Evolutionary conservation across 2,329 filamentous ascomycete genomes (phyloP), one percentile per base, ranked within the genome.

Genomic region (Paecilomyces niveus): DNA sequence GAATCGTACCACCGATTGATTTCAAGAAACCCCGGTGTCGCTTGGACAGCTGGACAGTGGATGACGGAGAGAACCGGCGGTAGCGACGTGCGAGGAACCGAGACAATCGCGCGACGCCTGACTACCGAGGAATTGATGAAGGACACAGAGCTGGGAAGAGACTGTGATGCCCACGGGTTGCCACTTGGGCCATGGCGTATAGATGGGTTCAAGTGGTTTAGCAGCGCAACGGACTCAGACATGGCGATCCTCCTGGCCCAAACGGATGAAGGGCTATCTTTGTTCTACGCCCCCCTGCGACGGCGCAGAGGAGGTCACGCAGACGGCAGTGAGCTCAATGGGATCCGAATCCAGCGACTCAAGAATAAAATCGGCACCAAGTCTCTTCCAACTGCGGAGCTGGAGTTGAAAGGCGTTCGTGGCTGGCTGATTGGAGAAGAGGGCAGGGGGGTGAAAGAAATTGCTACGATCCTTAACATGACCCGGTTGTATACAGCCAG

Each of bases 31-130:
- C 73, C 77, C 0, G 57, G 65, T 0, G 63, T 72, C 18, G 82
- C 83, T 0, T 90, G 87, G 88, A 90, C 87, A 0, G 88, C 83
- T 49, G 87, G 87, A 0, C 88, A 90, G 68, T 90, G 88, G 88
- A 90, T 90, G 88, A 90, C 88, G 0, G 87, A 90, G 64, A 79
- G 87, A 2, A 79, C 80, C 0, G 87, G 87, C 1, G 88, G 87
- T 0, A 88, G 85, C 62, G 88, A 90, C 65, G 85, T 90, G 1
- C 84, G 84, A 3, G 79, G 81, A 39, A 89, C 85, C 0, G 87
- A 90, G 70, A 90, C 87, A 0, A 72, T 82, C 3, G 85, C 86
- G 3, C 35, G 55, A 29, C 71, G 64, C 56, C 65, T 75, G n/a
- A 65, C 65, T 9, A 58, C 59, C 55, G 63, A 62, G 26, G 57